Conservation (phyloP, 73 alveolate genomes). For the Uronychia binucleata region DNA sequence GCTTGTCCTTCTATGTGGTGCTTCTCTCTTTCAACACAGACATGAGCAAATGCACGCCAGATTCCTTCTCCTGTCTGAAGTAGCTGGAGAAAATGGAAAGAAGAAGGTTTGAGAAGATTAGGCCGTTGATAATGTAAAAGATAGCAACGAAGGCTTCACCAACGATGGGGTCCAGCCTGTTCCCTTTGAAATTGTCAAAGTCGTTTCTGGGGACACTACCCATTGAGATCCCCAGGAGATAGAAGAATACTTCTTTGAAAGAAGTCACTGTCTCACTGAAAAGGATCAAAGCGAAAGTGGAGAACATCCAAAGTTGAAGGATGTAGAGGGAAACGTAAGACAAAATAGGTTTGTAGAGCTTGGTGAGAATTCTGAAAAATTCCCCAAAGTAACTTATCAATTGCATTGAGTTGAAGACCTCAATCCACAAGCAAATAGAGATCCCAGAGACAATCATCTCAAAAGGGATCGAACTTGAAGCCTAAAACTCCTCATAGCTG, state of each 20-base stretch:
- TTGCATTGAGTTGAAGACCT: background rate
- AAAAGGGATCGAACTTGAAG: background rate
- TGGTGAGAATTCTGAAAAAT: background rate
- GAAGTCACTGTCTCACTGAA: background rate
- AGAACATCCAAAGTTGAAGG: background rate
- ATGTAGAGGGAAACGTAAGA: background rate
- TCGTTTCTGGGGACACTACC: background rate
- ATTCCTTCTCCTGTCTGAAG: background rate
- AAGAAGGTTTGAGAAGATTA: background rate
- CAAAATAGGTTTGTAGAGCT: background rate
- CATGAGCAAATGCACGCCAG: background rate
- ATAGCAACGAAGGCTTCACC: background rate
- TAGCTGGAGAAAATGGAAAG: background rate
- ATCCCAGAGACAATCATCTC: background rate
- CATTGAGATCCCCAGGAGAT: background rate
- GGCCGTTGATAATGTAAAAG: background rate
- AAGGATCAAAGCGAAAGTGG: background rate
- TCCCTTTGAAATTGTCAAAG: background rate
- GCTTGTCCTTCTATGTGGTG: background rate
- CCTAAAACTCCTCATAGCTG: background rate
- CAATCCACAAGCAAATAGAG: background rate
- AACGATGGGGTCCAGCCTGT: background rate
- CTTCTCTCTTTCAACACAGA: background rate
- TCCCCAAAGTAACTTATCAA: background rate
- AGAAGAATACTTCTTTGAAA: background rate